Evolutionary conservation across 2,329 filamentous ascomycete species (phyloP).

Genomic region (Talaromyces islandicus): DNA sequence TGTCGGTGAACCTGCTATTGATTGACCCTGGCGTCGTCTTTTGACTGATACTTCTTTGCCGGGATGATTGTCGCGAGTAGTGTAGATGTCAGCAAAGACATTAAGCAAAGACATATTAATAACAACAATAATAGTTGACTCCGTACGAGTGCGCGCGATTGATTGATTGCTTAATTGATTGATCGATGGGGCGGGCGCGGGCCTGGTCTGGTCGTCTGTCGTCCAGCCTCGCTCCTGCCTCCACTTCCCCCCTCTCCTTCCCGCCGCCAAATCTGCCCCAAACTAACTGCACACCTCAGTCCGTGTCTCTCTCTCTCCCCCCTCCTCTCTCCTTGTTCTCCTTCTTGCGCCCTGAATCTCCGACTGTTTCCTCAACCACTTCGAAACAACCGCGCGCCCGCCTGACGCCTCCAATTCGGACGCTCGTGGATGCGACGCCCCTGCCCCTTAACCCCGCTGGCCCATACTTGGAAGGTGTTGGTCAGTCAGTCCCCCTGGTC

Average conservation of each 20-base stretch:
- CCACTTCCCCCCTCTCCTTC: constrained; percentile 11
- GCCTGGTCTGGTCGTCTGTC: background rate
- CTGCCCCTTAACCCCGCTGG: background rate
- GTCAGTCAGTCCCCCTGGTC: background rate
- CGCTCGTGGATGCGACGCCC: background rate
- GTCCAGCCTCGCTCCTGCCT: constrained; percentile 3
- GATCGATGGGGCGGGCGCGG: background rate
- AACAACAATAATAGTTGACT: background rate
- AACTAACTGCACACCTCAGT: background rate
- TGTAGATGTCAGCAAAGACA: background rate
- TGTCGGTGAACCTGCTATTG: background rate
- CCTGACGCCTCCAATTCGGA: background rate
- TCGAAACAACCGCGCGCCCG: background rate
- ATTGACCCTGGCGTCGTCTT: background rate
- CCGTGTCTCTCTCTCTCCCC: background rate
- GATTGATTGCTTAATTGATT: background rate
- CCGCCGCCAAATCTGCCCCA: constrained; percentile 9
- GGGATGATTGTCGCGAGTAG: background rate
- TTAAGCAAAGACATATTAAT: too few relatives aligned
- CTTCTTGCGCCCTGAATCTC: background rate
- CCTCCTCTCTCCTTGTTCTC: background rate
- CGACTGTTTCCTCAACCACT: background rate
- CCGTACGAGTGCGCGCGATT: background rate
- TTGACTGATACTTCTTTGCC: background rate
- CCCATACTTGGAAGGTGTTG: background rate